Evolutionary conservation across 257 asterid genomes (phyloP).

Genomic region (Solanum ahanhuiri): DNA sequence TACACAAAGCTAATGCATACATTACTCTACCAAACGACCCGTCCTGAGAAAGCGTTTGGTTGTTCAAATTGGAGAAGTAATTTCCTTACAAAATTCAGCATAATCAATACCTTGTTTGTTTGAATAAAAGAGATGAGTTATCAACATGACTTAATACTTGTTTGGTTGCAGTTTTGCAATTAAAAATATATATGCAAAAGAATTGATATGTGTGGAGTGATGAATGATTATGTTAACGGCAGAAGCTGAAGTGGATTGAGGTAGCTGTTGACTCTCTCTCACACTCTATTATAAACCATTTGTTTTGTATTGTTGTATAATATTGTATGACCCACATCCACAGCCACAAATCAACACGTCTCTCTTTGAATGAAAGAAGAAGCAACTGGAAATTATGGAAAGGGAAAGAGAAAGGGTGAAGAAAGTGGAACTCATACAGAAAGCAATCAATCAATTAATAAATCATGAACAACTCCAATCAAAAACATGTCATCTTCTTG

Average conservation of each 20-base stretch:
- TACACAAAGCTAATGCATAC: background rate
- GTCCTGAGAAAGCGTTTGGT: background rate
- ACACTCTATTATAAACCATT: background rate
- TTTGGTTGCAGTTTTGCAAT: background rate
- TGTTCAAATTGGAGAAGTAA: background rate
- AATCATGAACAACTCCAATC: constrained; percentile 11
- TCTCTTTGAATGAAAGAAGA: background rate
- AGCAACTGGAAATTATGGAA: background rate
- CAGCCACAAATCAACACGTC: background rate
- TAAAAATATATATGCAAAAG: background rate
- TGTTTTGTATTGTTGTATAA: background rate
- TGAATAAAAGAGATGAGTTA: background rate
- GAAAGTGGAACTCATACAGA: constrained; percentile 24
- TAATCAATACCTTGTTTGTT: background rate
- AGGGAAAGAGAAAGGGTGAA: constrained; percentile 19
- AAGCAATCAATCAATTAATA: constrained; percentile 17
- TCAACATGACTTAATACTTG: background rate
- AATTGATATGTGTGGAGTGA: background rate
- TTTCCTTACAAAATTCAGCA: background rate
- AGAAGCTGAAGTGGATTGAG: background rate
- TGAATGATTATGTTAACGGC: background rate
- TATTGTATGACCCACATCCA: background rate
- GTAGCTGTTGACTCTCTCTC: background rate
- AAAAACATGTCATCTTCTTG: constrained; percentile 2
- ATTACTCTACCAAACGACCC: background rate